Base-by-base conservation (phyloP, 2,329 filamentous ascomycete genomes). In the Juglanconis sp. region DNA sequence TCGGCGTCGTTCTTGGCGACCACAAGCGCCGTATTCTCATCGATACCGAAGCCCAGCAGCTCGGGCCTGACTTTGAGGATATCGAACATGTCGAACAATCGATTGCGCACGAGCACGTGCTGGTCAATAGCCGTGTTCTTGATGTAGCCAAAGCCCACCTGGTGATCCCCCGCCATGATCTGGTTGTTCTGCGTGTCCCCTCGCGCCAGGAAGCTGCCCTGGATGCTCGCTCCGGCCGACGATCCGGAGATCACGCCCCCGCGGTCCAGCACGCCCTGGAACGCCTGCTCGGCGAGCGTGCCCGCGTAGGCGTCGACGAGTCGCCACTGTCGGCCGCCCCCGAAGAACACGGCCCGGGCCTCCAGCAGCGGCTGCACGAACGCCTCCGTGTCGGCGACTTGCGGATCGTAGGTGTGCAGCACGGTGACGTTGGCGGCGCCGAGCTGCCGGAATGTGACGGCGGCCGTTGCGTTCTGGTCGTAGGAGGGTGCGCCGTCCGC, bases 21-120 rank as follows among this genome's bases (percentile, higher is more conserved):
- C 1, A 72, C 66, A 4, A 73, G 63, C 8, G 71, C 71, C 34
- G 71, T 72, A 49, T 71, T 71, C 67, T 73, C 70, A 53, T 73
- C 70, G 40, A 70, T 68, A 0, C 68, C 67, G 40, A 73, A 65
- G 5, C 70, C 70, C 8, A 73, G 62, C 9, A 72, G 62, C 62
- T 72, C 69, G 1, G 71, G 70, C 38, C 66, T 57, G 8, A 67
- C 67, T 56, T 67, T 68, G 13, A 72, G 65, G 50, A 72, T 69
- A n/a, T 72, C 68, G 42, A 72, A 71, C 69, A 73, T 68, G 59
- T 73, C 71, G 63, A 72, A 72, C 44, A 68, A 65, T 10, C 71
- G 67, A 42, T 66, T 67, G 34, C 71, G 65, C 42, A 68, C 71
- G 5, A 73, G 67, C 13, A 72, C 68, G 55, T 73, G 71, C 59